Percentiles rank a stretch among this genome's conserved stretches.
These are phyloP conservation scores for Globisporangium emineosum DNA, from an alignment of 352 stramenopile genomes.

Conservation along the genomic window DNA sequence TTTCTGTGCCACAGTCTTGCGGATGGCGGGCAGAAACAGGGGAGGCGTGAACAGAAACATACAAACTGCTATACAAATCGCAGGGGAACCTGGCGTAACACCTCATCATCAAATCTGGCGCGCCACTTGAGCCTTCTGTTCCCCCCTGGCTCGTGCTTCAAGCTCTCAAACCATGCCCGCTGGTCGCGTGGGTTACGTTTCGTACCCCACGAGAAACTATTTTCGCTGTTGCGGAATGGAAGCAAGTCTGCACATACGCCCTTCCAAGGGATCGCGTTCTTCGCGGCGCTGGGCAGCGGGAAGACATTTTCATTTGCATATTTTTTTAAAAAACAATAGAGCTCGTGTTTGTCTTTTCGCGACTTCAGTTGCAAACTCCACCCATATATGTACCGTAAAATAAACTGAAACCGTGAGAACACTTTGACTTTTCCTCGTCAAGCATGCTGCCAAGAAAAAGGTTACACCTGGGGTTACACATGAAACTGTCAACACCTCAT, in stretches of 20 bases:
- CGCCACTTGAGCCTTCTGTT: neutral
- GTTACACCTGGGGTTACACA: neutral
- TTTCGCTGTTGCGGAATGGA: too few relatives aligned
- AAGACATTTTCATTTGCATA: too few relatives aligned
- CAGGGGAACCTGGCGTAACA: neutral
- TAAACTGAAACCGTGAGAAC: neutral
- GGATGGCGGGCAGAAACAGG: neutral
- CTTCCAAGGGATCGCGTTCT: too few relatives aligned
- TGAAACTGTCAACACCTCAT: neutral
- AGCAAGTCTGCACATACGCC: too few relatives aligned
- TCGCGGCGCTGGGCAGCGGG: too few relatives aligned
- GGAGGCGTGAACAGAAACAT: neutral
- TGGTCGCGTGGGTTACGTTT: too few relatives aligned
- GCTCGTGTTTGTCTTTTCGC: too few relatives aligned
- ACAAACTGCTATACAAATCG: slow-evolving; percentile 7
- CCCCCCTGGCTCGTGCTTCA: neutral
- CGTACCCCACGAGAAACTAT: too few relatives aligned
- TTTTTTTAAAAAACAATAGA: too few relatives aligned
- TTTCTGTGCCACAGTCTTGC: slow-evolving; percentile 6
- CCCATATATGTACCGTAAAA: neutral
- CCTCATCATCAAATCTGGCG: slow-evolving; percentile 1
- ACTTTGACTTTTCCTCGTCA: neutral
- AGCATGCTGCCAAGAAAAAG: neutral
- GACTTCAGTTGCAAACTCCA: neutral
- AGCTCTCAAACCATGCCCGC: neutral